phyloP scores from a whole-genome alignment of 352 stramenopile species.

The Phytophthora colocasiae region DNA sequence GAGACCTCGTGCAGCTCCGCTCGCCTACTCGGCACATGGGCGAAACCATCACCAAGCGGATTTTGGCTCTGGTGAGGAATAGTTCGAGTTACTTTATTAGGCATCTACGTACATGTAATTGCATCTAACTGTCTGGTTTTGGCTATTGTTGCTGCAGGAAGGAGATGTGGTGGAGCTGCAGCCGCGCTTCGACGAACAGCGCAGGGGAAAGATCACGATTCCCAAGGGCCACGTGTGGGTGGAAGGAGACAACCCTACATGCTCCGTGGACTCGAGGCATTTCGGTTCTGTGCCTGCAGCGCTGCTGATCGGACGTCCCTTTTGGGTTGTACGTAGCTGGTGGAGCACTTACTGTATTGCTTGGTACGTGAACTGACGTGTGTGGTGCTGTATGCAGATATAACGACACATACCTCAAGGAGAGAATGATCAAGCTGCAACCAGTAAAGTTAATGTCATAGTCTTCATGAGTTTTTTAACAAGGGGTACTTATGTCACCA shows the following conservation, averaged over 20 bases:
- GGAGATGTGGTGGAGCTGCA: slow-evolving; percentile 84
- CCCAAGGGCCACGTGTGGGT: slow-evolving; percentile 96
- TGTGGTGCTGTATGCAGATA: slow-evolving; percentile 23
- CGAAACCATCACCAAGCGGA: slow-evolving; percentile 89
- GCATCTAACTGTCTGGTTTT: background rate
- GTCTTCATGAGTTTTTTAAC: too few species aligned
- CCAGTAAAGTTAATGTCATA: background rate
- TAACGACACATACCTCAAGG: slow-evolving; percentile 9
- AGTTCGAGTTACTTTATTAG: background rate
- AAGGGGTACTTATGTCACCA: background rate
- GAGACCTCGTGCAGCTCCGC: slow-evolving; percentile 84
- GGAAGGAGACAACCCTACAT: slow-evolving; percentile 96
- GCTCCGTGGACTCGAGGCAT: slow-evolving; percentile 94
- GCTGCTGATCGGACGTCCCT: slow-evolving; percentile 87
- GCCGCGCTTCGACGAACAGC: slow-evolving; percentile 67
- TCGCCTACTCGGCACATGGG: slow-evolving; percentile 79
- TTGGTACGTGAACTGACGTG: slow-evolving; percentile 9
- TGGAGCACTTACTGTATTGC: background rate
- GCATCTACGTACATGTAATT: background rate
- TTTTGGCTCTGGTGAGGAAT: slow-evolving; percentile 75
- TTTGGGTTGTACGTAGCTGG: slow-evolving; percentile 53
- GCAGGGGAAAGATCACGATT: slow-evolving; percentile 70
- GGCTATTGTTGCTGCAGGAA: slow-evolving; percentile 49
- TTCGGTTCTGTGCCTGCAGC: slow-evolving; percentile 93
- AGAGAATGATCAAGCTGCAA: background rate